A percentile compares a stretch with the other conserved stretches of the same genome.
Conservation (phyloP, 805 yeast species). For the Ogataea pignaliae region DNA sequence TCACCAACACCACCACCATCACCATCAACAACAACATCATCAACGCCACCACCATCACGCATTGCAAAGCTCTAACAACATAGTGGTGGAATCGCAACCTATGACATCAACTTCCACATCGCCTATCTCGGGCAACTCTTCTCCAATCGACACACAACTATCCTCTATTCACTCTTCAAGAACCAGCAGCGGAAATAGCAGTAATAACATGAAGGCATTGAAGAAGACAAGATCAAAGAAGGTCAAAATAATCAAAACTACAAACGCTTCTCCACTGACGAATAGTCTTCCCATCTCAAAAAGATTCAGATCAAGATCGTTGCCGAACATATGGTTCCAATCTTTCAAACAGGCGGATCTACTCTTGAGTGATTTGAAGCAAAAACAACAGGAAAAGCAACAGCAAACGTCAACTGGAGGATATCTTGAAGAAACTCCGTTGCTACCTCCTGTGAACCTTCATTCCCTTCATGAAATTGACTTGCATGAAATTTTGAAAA, state of each 20-base stretch:
- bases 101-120: not conserved
- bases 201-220: constrained; percentile 9
- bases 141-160: constrained; percentile 2
- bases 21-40: constrained; percentile 1
- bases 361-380: constrained; percentile 15
- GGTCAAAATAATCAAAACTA: constrained; percentile 5
- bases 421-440: constrained; percentile 1
- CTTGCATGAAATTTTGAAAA: constrained; percentile 79
- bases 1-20: constrained; percentile 8
- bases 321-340: constrained; percentile 31
- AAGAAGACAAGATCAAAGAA: constrained; percentile 11
- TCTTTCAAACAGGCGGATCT: constrained; percentile 18
- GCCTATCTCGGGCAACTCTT: constrained; percentile 11
- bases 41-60: constrained; percentile 9
- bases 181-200: not conserved
- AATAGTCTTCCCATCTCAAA: constrained; percentile 18
- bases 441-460: constrained; percentile 75
- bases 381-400: constrained; percentile 13
- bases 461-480: constrained; percentile 84
- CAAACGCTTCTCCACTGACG: not conserved
- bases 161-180: not conserved
- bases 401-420: not conserved
- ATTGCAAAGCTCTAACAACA: not conserved
- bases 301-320: constrained; percentile 30
- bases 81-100: not conserved